Base-by-base conservation (phyloP, 345 rosid genomes). In the Citrus medica region DNA sequence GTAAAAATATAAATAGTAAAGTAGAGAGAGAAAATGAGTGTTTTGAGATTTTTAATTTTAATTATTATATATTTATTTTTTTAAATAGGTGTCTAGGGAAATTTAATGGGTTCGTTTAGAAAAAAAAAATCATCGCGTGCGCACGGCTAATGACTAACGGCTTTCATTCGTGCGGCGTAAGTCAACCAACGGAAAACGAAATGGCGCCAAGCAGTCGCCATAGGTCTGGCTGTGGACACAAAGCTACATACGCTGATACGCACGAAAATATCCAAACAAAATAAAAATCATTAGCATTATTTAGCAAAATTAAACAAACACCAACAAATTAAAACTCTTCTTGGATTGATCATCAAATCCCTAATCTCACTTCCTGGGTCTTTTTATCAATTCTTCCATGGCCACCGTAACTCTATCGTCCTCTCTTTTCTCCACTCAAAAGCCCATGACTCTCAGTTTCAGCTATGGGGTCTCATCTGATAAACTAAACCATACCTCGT, bases 151-250 rank as follows among this genome's bases (percentile, higher is more conserved):
- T 32, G 16, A 12, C 51, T 46, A 12, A 12, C 4, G 42, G 24
- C 13, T 32, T 51, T 21, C 53, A 24, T 19, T 12, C 21, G 19
- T 13, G 53, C 9, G 5, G 0, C n/a, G 5, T 3, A 79, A 76
- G 85, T 72, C 84, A 75, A 64, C 35, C 69, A 35, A 83, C 82
- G 13, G 92, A 91, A 83, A 89, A 82, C 56, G 91, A 85, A 85
- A 70, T 69, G 89, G 90, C 87, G 88, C 83, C 82, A 83, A 83
- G 40, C 22, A 35, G 71, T 48, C 1, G 73, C 90, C 92, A 77
- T 64, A 73, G 35, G 82, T 73, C 69, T 73, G 81, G 89, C 80
- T 76, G 84, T 81, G 89, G 88, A 78, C 79, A 17, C 79, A 58
- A 83, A 38, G 65, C 40, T 62, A 19, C 78, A 63, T 51, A 82